Evolutionary conservation across 768 basidiomycete species (phyloP).

Genomic region (Ramaria sp.): DNA sequence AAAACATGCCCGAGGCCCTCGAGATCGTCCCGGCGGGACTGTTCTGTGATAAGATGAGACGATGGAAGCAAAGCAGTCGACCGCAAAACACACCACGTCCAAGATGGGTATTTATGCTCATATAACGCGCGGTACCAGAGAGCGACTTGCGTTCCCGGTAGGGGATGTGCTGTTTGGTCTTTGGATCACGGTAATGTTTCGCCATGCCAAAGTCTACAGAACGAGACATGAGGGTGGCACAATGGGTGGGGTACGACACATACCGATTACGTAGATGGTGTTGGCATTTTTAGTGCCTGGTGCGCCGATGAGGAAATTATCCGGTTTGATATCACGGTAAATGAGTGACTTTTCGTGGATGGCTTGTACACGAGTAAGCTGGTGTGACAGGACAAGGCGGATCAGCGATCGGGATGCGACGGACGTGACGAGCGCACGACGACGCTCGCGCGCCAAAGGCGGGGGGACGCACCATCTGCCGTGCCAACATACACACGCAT

Average conservation of each 20-base stretch:
- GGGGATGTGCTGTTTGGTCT: constrained; percentile 96
- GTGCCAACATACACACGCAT: constrained; percentile 98
- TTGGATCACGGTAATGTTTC: constrained; percentile 97
- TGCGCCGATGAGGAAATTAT: constrained; percentile 97
- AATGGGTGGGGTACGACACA: constrained; percentile 23
- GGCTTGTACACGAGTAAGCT: constrained; percentile 94
- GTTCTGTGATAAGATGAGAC: constrained; percentile 18
- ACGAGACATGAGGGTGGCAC: neutral
- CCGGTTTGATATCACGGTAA: constrained; percentile 93
- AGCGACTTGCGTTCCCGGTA: constrained; percentile 97
- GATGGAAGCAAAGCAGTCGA: neutral
- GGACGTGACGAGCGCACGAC: neutral
- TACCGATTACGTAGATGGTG: constrained; percentile 77
- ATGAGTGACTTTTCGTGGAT: constrained; percentile 62
- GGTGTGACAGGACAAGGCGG: constrained; percentile 7
- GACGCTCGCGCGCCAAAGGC: neutral
- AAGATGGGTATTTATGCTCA: constrained; percentile 98
- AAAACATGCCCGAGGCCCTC: constrained; percentile 98
- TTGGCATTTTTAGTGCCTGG: constrained; percentile 87
- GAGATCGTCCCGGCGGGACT: constrained; percentile 87
- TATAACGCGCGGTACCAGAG: constrained; percentile 95
- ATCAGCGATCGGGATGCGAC: neutral
- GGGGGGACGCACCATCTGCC: constrained; percentile 76
- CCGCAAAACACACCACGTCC: constrained; percentile 62
- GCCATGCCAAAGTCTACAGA: constrained; percentile 94